These are phyloP conservation scores for Drechslerella stenobrocha DNA, from an alignment of 2,329 filamentous ascomycete genomes.

Conservation along the genomic window DNA sequence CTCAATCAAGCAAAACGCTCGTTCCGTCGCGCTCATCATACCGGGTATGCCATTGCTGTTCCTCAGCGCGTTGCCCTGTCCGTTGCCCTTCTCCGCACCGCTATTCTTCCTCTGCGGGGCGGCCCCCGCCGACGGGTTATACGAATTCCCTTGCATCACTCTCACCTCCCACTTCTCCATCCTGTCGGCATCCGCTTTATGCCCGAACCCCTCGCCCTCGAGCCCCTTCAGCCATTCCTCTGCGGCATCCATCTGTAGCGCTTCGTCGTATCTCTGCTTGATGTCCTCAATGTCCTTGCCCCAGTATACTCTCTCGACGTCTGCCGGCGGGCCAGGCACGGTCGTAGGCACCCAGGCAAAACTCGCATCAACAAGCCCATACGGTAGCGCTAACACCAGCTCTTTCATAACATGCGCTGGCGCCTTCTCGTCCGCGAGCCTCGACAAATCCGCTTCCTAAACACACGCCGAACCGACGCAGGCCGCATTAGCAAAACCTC, in stretches of 20 bases:
- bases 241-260: constrained; percentile 67
- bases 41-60: constrained; percentile 41
- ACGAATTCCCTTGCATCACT: constrained; percentile 41
- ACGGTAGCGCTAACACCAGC: constrained; percentile 70
- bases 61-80: constrained; percentile 6
- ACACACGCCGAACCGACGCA: too few relatives aligned
- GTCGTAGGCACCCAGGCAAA: constrained; percentile 50
- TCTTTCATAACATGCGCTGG: constrained; percentile 65
- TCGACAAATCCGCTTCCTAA: constrained; percentile 52
- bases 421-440: constrained; percentile 73
- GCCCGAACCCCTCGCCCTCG: constrained; percentile 64
- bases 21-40: constrained; percentile 6
- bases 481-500: too few relatives aligned
- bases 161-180: constrained; percentile 74
- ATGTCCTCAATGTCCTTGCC: constrained; percentile 66
- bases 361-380: constrained; percentile 60
- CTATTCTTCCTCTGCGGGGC: constrained; percentile 21
- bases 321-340: constrained; percentile 58
- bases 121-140: constrained; percentile 20
- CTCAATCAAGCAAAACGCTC: too few relatives aligned
- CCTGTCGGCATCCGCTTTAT: constrained; percentile 65
- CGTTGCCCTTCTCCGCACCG: constrained; percentile 13
- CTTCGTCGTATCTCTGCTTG: constrained; percentile 65
- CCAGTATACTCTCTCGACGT: constrained; percentile 69
- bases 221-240: constrained; percentile 82